Conservation (phyloP, 2,329 filamentous ascomycete species). For the Venturia nashicola region DNA sequence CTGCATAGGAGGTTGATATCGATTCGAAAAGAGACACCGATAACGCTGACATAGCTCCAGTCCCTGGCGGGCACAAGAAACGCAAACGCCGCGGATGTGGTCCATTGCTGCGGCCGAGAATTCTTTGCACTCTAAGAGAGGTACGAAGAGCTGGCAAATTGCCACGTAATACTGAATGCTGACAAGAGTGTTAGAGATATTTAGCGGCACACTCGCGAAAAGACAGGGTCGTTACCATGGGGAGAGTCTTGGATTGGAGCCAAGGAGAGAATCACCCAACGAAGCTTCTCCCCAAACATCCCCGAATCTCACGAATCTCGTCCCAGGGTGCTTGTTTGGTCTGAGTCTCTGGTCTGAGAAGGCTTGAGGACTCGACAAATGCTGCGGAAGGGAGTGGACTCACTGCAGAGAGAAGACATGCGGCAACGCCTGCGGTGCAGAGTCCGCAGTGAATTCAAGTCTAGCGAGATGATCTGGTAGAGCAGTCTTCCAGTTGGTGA, state of each 20-base stretch:
- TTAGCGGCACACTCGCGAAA: background rate
- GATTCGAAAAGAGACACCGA: conserved; percentile 13
- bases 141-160: conserved; percentile 17
- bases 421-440: conserved; percentile 13
- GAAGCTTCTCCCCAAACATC: background rate
- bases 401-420: conserved; percentile 19
- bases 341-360: background rate
- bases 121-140: conserved; percentile 13
- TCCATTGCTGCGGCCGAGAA: conserved; percentile 12
- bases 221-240: background rate
- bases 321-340: background rate
- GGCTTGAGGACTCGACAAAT: background rate
- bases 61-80: conserved; percentile 14
- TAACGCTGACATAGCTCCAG: conserved; percentile 14
- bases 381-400: conserved; percentile 8
- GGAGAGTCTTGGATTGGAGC: background rate
- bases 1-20: conserved; percentile 16
- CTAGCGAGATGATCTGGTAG: conserved; percentile 12
- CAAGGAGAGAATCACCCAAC: background rate
- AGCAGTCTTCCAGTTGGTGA: conserved; percentile 14
- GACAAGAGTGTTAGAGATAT: background rate
- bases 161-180: conserved; percentile 18
- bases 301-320: background rate
- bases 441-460: background rate
- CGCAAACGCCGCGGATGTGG: conserved; percentile 13